Base-by-base conservation (phyloP, 2,329 filamentous ascomycete genomes). In the Fusarium temperatum region DNA sequence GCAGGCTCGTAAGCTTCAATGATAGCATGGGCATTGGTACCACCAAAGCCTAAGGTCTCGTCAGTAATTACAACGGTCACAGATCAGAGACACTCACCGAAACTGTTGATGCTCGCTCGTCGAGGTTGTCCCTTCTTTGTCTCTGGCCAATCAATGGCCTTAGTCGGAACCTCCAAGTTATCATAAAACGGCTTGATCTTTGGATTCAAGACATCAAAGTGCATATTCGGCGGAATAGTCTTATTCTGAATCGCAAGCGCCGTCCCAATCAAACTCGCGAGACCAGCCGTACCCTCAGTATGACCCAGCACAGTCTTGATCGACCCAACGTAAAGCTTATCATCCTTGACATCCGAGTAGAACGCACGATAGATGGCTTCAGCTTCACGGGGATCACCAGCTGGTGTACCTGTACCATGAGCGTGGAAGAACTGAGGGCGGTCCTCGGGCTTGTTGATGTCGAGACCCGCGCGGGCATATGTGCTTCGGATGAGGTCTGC, bases 31-130 rank as follows among this genome's bases (percentile, higher is more conserved):
- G 77, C 82, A 58, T 84, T 84, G 11, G 80, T 68, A 5, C 84
- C 83, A 0, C 83, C 84, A 53, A 81, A 81, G 0, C 53, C 51
- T 55, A n/a, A 5, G 2, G 9, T 17, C 14, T 8, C 8, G 12
- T 45, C 17, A 45, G 24, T 7, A 26, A 45, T 3, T 0, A 45
- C 14, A 18, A 6, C 17, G 13, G 42, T 26, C 8, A 26, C 10
- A 30, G 28, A 12, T 45, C 17, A 45, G 17, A 4, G 4, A 15
- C 39, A 0, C 51, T 55, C 26, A 9, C 84, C 83, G 58, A 84
- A 85, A 3, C 73, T 79, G 64, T 84, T 84, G 20, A 85, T 73
- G 41, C 79, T 79, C 8, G 73, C 42, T 79, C 76, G 1, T 9
- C 22, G 8, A 73, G 70, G 22, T 65, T 73, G 28, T 22, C 59